Percentiles rank a stretch among this genome's conserved stretches.
These are phyloP conservation scores for Sporothrix phasma DNA, from an alignment of 2,329 filamentous ascomycete species.

Conservation along the genomic window DNA sequence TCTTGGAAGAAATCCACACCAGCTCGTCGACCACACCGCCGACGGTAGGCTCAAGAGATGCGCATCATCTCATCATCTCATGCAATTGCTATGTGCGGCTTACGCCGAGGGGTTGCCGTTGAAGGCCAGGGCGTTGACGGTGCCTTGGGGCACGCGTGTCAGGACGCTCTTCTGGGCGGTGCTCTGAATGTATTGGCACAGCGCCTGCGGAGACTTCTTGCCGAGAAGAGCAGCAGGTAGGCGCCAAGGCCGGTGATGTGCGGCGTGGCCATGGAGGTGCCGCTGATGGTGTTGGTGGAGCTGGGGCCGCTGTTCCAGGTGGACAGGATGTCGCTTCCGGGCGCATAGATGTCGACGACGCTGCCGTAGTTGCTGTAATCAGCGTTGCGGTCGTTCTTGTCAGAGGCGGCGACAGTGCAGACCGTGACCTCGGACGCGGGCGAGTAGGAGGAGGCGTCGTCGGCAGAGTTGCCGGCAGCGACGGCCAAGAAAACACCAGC, in stretches of 20 bases:
- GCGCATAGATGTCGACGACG: conserved; percentile 42
- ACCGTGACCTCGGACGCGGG: conserved; percentile 38
- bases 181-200: conserved; percentile 37
- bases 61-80: no score
- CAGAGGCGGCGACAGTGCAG: conserved; percentile 45
- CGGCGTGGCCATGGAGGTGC: conserved; percentile 34
- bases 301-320: conserved; percentile 37
- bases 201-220: conserved; percentile 32
- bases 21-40: no score
- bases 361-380: conserved; percentile 44
- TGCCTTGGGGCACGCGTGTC: conserved; percentile 32
- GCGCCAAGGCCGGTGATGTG: conserved; percentile 29
- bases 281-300: conserved; percentile 34
- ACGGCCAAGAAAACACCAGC: conserved; percentile 44
- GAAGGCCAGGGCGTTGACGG: conserved; percentile 44
- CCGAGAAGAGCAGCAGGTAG: conserved; percentile 37
- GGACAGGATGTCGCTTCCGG: conserved; percentile 37
- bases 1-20: no score
- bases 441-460: conserved; percentile 35
- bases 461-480: conserved; percentile 43
- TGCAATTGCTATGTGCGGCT: no score
- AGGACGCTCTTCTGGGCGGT: conserved; percentile 34
- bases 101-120: conserved; percentile 36
- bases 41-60: no score
- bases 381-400: conserved; percentile 31